A percentile compares a stretch with the other conserved stretches of the same genome.
phyloP scores from a whole-genome alignment of 805 yeast species.

The Teunomyces barrocoloradensis region DNA sequence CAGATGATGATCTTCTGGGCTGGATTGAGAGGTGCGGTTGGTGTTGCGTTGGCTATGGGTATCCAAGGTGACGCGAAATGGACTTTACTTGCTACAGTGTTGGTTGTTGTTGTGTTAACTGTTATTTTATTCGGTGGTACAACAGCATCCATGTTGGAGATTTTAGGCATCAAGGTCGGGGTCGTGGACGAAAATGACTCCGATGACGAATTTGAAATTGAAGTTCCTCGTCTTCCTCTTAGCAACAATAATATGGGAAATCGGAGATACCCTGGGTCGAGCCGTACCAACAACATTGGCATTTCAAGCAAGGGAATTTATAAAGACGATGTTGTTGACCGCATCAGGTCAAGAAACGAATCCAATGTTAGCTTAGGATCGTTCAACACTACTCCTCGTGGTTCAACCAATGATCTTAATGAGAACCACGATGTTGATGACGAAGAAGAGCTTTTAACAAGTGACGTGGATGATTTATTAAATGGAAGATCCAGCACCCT shows the following conservation, averaged over 20 bases:
- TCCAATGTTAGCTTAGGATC: constrained; percentile 28
- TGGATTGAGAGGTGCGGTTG: constrained; percentile 97
- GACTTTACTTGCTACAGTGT: constrained; percentile 86
- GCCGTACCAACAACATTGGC: constrained; percentile 5
- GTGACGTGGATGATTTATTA: constrained; percentile 41
- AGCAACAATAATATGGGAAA: constrained; percentile 18
- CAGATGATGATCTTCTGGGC: constrained; percentile 99
- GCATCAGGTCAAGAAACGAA: constrained; percentile 25
- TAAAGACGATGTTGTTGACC: constrained; percentile 16
- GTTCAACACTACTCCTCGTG: constrained; percentile 4
- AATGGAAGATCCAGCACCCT: constrained; percentile 9
- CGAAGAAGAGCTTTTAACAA: constrained; percentile 25
- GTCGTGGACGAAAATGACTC: constrained; percentile 76
- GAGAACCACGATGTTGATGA: constrained; percentile 10
- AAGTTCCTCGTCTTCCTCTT: constrained; percentile 52
- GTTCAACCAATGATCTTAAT: constrained; percentile 8
- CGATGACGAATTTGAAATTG: constrained; percentile 95
- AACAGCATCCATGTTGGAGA: constrained; percentile 96
- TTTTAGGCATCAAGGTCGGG: constrained; percentile 88
- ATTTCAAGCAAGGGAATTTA: constrained; percentile 11
- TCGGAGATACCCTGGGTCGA: constrained; percentile 17
- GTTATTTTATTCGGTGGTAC: constrained; percentile 98
- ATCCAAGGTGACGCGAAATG: constrained; percentile 90
- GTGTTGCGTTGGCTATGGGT: constrained; percentile 98
- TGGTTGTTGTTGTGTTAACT: constrained; percentile 94